Percentiles rank a stretch among this genome's conserved stretches.
Conservation (phyloP, 768 basidiomycete species). For the Kwoniella heveanensis region DNA sequence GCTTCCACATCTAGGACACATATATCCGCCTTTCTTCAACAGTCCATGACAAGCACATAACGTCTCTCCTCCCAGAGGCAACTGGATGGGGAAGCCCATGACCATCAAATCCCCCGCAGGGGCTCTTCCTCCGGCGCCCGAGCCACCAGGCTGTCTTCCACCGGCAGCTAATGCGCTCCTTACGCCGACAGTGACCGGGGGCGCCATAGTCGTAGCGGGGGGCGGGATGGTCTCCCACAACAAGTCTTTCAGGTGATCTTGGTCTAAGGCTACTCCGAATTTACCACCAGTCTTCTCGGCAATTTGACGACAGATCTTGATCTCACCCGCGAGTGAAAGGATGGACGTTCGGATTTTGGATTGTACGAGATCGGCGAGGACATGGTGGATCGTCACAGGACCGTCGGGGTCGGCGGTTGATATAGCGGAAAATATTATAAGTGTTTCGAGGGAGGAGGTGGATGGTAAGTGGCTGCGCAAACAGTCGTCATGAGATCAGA, state of each 20-base stretch:
- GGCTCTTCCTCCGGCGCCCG: conserved; percentile 34
- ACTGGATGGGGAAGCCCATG: conserved; percentile 96
- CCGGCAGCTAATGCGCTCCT: conserved; percentile 61
- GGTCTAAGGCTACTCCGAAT: conserved; percentile 97
- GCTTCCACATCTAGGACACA: conserved; percentile 88
- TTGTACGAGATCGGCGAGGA: conserved; percentile 78
- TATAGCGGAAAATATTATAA: conserved; percentile 90
- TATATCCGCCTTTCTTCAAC: conserved; percentile 87
- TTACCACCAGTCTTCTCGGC: conserved; percentile 85
- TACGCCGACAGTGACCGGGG: conserved; percentile 44
- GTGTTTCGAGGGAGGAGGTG: conserved; percentile 91
- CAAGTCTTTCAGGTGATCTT: conserved; percentile 93
- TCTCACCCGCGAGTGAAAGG: conserved; percentile 93
- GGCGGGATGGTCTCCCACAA: conserved; percentile 95
- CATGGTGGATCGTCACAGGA: conserved; percentile 70
- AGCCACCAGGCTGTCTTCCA: conserved; percentile 35
- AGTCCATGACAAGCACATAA: conserved; percentile 93
- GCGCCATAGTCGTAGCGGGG: conserved; percentile 64
- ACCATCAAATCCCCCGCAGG: conserved; percentile 78
- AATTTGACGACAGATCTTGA: conserved; percentile 93
- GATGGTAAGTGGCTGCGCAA: conserved; percentile 95
- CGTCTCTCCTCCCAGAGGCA: conserved; percentile 75
- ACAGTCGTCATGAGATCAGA: too few species aligned
- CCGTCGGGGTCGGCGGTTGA: conserved; percentile 97
- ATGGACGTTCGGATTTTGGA: conserved; percentile 88